A percentile compares a stretch with the other conserved stretches of the same genome.
These are phyloP conservation scores for Tetrahymena elliotti DNA, from an alignment of 73 alveolate genomes.

Conservation along the genomic window DNA sequence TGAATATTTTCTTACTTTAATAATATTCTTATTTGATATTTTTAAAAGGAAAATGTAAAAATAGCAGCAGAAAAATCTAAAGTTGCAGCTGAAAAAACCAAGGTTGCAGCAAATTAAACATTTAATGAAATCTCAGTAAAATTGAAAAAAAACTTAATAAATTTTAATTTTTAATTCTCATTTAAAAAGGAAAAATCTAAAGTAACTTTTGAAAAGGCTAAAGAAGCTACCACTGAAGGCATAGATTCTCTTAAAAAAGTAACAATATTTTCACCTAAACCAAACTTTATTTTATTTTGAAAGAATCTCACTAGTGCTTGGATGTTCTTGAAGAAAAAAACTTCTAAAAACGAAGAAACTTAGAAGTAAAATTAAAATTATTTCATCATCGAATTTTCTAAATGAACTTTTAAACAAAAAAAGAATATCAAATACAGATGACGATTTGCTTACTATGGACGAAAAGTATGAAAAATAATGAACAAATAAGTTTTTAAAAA, in stretches of 20 bases:
- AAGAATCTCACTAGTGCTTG: background rate
- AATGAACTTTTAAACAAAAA: background rate
- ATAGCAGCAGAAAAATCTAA: background rate
- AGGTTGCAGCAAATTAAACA: background rate
- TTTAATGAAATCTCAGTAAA: background rate
- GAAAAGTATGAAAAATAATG: background rate
- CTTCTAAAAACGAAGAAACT: background rate
- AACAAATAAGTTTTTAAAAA: background rate
- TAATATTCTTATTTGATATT: background rate
- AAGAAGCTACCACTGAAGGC: background rate
- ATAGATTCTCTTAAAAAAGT: background rate
- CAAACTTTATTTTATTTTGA: background rate
- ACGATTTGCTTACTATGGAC: background rate
- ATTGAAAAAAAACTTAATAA: background rate
- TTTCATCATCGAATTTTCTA: background rate
- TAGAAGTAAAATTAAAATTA: background rate
- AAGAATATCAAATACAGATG: background rate
- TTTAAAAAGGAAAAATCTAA: background rate
- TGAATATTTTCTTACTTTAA: background rate
- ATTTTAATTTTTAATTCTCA: background rate
- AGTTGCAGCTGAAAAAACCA: background rate
- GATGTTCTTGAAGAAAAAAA: background rate
- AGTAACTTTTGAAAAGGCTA: background rate
- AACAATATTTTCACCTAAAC: background rate
- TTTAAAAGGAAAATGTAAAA: background rate